Evolutionary conservation across 2,329 filamentous ascomycete species (phyloP).

Genomic region (Fusarium sp.): DNA sequence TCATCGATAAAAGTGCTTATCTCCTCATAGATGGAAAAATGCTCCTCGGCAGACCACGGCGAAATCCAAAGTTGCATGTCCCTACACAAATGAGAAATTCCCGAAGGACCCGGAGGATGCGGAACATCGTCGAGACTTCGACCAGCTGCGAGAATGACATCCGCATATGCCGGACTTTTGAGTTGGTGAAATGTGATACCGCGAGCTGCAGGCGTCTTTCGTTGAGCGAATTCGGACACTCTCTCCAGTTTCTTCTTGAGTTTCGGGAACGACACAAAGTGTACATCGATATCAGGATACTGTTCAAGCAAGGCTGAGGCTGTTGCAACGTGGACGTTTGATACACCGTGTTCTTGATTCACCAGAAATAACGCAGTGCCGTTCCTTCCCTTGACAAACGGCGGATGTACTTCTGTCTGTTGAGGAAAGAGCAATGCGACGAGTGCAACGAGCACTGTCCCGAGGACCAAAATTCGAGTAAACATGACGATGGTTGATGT

Average conservation of each 20-base stretch:
- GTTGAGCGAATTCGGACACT: not conserved
- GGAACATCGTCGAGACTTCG: constrained; percentile 10
- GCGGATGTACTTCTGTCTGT: not conserved
- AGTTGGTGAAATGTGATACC: not conserved
- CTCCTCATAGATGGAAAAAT: not conserved
- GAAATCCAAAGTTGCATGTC: constrained; percentile 26
- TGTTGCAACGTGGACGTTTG: constrained; percentile 54
- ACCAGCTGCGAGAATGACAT: not conserved
- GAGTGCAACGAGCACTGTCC: not conserved
- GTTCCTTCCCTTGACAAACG: not conserved
- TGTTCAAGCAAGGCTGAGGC: constrained; percentile 49
- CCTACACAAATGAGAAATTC: not conserved
- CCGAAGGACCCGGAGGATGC: not conserved
- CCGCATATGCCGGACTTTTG: not conserved
- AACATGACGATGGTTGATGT: not conserved
- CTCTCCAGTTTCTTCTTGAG: not conserved
- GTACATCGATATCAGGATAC: constrained; percentile 48
- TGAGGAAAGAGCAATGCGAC: not conserved
- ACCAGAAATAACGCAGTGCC: constrained; percentile 4
- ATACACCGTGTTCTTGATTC: constrained; percentile 47
- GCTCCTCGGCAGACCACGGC: constrained; percentile 5
- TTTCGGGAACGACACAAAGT: constrained; percentile 49
- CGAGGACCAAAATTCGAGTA: not conserved
- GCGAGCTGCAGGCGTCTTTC: not conserved
- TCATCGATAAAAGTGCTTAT: not conserved